A percentile compares a stretch with the other conserved stretches of the same genome.
phyloP scores from a whole-genome alignment of 345 rosid species.

The Moringa oleifera region DNA sequence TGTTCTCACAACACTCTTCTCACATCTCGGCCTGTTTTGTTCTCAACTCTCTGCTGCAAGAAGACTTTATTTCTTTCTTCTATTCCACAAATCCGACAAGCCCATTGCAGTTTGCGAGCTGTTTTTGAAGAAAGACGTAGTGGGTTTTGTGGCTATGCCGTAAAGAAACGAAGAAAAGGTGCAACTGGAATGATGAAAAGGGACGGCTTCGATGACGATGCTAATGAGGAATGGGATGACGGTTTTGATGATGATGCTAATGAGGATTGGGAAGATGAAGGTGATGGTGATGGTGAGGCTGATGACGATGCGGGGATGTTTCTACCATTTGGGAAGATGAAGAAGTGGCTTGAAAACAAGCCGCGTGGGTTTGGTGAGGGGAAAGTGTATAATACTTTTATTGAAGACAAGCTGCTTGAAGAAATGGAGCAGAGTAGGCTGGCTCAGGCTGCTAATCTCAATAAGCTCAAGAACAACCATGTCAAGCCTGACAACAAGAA shows the following conservation, averaged over 20 bases:
- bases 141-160: conserved; percentile 18
- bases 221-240: conserved; percentile 30
- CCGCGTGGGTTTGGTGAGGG: conserved; percentile 80
- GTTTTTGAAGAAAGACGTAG: conserved; percentile 5
- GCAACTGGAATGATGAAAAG: conserved; percentile 7
- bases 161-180: conserved; percentile 18
- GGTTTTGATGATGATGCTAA: conserved; percentile 29
- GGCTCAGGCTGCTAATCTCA: conserved; percentile 66
- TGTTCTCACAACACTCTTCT: conserved; percentile 7
- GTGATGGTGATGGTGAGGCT: conserved; percentile 19
- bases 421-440: conserved; percentile 61
- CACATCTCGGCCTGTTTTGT: neutral
- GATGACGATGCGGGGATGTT: conserved; percentile 39
- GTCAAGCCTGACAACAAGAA: conserved; percentile 26
- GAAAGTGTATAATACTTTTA: conserved; percentile 57
- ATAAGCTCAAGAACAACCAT: conserved; percentile 53
- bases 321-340: conserved; percentile 54
- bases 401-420: conserved; percentile 76
- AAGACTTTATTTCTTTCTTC: conserved; percentile 9
- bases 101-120: conserved; percentile 11
- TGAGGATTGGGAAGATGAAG: conserved; percentile 29
- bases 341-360: conserved; percentile 60
- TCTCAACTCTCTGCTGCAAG: neutral
- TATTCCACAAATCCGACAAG: conserved; percentile 16
- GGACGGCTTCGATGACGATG: conserved; percentile 30